Percentiles rank a stretch among this genome's conserved stretches.
These are phyloP conservation scores for Pelargonium citronellum DNA, from an alignment of 441 rosid species.

Conservation along the genomic window DNA sequence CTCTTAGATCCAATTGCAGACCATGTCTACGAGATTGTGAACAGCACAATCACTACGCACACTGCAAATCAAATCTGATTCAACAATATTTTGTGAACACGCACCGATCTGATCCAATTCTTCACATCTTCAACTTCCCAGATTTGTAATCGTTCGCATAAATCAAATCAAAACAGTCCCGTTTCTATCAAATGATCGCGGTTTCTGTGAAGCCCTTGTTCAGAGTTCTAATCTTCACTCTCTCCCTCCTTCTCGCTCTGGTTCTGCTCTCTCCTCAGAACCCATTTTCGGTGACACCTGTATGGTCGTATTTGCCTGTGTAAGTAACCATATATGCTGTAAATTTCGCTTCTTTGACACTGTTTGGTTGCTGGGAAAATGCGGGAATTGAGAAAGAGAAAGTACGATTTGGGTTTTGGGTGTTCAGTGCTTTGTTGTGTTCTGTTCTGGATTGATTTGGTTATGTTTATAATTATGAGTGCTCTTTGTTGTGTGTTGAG, in stretches of 20 bases:
- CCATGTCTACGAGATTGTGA: no score
- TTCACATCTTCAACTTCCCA: neutral
- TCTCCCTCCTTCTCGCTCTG: slow-evolving; percentile 51
- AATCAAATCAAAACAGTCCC: no score
- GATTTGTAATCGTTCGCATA: neutral
- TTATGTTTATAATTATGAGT: no score
- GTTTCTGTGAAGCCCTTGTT: slow-evolving; percentile 55
- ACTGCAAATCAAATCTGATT: neutral
- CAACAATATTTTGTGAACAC: neutral
- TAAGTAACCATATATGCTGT: slow-evolving; percentile 15
- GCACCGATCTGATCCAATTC: neutral
- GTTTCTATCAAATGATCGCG: slow-evolving; percentile 35
- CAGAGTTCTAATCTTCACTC: slow-evolving; percentile 34
- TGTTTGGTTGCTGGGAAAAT: slow-evolving; percentile 2
- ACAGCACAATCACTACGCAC: no score
- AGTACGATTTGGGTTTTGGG: neutral
- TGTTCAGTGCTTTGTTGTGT: neutral
- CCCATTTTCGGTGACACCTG: slow-evolving; percentile 24
- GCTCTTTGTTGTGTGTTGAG: no score
- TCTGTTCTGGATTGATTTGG: neutral
- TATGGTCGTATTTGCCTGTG: slow-evolving; percentile 25
- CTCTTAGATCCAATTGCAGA: neutral
- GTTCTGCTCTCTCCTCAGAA: slow-evolving; percentile 47
- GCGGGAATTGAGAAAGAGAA: slow-evolving; percentile 2
- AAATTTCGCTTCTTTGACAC: neutral